Conservation (phyloP, 768 basidiomycete genomes). For the Harrya chromipes region DNA sequence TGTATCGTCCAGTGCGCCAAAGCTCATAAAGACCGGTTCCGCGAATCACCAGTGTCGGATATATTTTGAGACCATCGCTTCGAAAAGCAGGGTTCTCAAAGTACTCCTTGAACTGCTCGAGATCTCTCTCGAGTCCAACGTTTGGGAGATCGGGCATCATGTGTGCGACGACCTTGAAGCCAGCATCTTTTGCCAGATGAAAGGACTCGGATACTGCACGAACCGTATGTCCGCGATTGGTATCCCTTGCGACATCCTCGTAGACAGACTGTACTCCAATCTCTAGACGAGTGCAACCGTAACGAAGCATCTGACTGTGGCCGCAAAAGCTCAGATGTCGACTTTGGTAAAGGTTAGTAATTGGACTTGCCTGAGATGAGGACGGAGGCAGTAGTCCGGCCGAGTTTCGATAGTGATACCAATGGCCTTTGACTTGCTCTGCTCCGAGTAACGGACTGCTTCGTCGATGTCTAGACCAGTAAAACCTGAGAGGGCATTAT, state of each 20-base stretch:
- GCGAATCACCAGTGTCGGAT: slow-evolving; percentile 96
- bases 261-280: slow-evolving; percentile 99
- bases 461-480: slow-evolving; percentile 94
- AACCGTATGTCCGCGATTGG: slow-evolving; percentile 98
- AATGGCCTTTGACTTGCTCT: slow-evolving; percentile 97
- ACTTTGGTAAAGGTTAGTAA: not conserved
- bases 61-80: slow-evolving; percentile 96
- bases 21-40: slow-evolving; percentile 95
- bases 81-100: slow-evolving; percentile 98
- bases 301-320: slow-evolving; percentile 94
- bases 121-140: slow-evolving; percentile 93
- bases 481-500: slow-evolving; percentile 94
- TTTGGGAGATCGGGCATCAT: slow-evolving; percentile 99
- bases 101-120: slow-evolving; percentile 99
- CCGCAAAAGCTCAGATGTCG: not conserved
- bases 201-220: slow-evolving; percentile 96
- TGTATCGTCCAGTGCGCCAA: slow-evolving; percentile 96
- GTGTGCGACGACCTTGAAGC: slow-evolving; percentile 99
- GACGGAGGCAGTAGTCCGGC: slow-evolving; percentile 96
- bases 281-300: slow-evolving; percentile 97
- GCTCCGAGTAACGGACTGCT: slow-evolving; percentile 95
- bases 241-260: slow-evolving; percentile 98
- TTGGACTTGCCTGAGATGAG: slow-evolving; percentile 75
- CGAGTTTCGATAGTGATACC: slow-evolving; percentile 99
- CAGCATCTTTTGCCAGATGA: slow-evolving; percentile 97